phyloP scores from a whole-genome alignment of 257 asterid genomes.

The Asclepias syriaca region DNA sequence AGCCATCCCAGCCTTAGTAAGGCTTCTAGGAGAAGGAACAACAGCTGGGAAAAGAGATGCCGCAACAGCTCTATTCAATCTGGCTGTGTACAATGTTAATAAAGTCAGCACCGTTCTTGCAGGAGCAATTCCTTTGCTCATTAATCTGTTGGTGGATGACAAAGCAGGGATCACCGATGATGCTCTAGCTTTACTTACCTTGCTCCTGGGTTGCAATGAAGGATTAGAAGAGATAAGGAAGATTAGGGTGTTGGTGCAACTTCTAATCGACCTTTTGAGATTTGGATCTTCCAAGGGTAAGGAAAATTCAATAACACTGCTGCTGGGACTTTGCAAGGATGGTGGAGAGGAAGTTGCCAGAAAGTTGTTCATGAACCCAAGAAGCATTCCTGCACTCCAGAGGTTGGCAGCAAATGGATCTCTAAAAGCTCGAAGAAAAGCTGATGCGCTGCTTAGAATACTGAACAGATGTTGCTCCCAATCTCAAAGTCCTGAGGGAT shows the following conservation, averaged over 20 bases:
- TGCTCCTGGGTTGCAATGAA: slow-evolving; percentile 55
- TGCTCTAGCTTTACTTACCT: slow-evolving; percentile 64
- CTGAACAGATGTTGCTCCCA: slow-evolving; percentile 73
- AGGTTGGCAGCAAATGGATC: slow-evolving; percentile 59
- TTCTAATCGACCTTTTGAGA: slow-evolving; percentile 77
- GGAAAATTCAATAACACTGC: slow-evolving; percentile 68
- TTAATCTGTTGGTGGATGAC: slow-evolving; percentile 63
- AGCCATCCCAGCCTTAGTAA: slow-evolving; percentile 64
- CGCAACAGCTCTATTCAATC: slow-evolving; percentile 78
- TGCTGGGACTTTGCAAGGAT: slow-evolving; percentile 71
- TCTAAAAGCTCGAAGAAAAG: slow-evolving; percentile 61
- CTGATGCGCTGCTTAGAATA: slow-evolving; percentile 80
- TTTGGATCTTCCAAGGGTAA: slow-evolving; percentile 76
- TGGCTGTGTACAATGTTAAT: slow-evolving; percentile 52
- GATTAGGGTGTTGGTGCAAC: slow-evolving; percentile 49
- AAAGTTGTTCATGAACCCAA: slow-evolving; percentile 62
- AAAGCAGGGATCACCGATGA: slow-evolving; percentile 83
- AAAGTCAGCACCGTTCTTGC: slow-evolving; percentile 39
- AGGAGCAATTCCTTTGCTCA: slow-evolving; percentile 71
- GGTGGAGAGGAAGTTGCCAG: slow-evolving; percentile 73
- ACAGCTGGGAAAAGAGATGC: slow-evolving; percentile 74
- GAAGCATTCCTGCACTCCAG: slow-evolving; percentile 73
- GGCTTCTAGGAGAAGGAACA: slow-evolving; percentile 66
- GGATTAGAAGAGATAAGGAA: slow-evolving; percentile 66
- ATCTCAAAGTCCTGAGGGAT: slow-evolving; percentile 29